These are phyloP conservation scores for Trichoderma atrobrunneum DNA, from an alignment of 2,329 filamentous ascomycete genomes.

Conservation along the genomic window DNA sequence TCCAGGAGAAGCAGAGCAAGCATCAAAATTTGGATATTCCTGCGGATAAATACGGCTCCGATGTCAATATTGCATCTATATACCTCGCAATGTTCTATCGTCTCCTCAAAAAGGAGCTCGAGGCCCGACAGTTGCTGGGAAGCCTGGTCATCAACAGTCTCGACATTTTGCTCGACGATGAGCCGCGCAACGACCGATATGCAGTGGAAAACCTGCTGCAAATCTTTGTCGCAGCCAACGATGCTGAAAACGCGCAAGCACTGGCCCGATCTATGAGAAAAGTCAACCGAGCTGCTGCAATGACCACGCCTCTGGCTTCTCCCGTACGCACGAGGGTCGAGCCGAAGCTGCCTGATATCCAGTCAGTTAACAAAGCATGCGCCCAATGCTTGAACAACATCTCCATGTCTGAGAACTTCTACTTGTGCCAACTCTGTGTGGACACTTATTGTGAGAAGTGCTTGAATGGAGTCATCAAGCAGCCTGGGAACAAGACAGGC, in stretches of 20 bases:
- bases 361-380: conserved; percentile 35
- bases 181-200: conserved; percentile 42
- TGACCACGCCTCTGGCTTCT: conserved; percentile 30
- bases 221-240: conserved; percentile 38
- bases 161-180: conserved; percentile 39
- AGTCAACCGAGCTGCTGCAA: conserved; percentile 31
- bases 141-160: conserved; percentile 38
- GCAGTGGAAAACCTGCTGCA: conserved; percentile 42
- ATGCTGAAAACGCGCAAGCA: conserved; percentile 36
- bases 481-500: conserved; percentile 30
- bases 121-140: conserved; percentile 32
- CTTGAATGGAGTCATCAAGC: conserved; percentile 30
- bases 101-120: conserved; percentile 28
- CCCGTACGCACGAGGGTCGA: conserved; percentile 30
- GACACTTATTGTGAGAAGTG: conserved; percentile 40
- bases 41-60: conserved; percentile 39
- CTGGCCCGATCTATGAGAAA: conserved; percentile 41
- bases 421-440: conserved; percentile 39
- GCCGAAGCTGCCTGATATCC: conserved; percentile 39
- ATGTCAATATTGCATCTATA: conserved; percentile 42
- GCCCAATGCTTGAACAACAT: conserved; percentile 40
- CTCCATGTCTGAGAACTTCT: conserved; percentile 31
- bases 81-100: conserved; percentile 41
- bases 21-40: conserved; percentile 42
- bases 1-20: conserved; percentile 37